Base-by-base conservation (phyloP, 2,329 filamentous ascomycete species). In the Pseudogymnoascus sp. region DNA sequence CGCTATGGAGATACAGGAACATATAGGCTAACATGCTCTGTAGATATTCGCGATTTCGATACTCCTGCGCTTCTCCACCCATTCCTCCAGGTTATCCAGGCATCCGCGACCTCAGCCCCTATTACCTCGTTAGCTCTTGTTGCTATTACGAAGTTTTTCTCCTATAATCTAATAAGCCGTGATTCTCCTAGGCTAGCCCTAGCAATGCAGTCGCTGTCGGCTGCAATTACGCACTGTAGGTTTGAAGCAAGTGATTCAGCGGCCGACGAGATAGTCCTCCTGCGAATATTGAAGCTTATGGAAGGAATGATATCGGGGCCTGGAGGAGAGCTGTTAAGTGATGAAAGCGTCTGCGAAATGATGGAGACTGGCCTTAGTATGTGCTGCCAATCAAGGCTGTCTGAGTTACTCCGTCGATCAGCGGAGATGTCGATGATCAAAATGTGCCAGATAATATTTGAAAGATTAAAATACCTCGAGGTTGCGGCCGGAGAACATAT, bases 381-480 rank as follows among this genome's bases (percentile, higher is more conserved):
- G 80, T 99, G 95, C 79, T 99, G 93, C 67, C 93, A 98, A 72
- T 86, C 90, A 62, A 86, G 93, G 62, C 87, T 98, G 65, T 97
- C 93, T 8, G 93, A 97, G 70, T 87, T 98, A 3, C 79, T 99
- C 62, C 86, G 93, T 67, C 84, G 93, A 67, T 96, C 93, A 19
- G 95, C 95, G 1, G 95, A 99, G 76, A 95, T 96, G 72, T 89
- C 92, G 62, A 97, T 99, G 93, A 91, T 98, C 53, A 91, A 91
- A 68, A 99, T 99, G 95, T 98, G 95, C 73, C 95, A 99, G 77
- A 92, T 96, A 68, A 96, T 99, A 70, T 99, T 99, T 73, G 90
- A 93, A 75, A 88, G 96, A 65, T 78, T 99, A 61, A 96, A 96
- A 75, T 87, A 93, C 67, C 79, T 98, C 6, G 91, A 96, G 70